Evolutionary conservation across 768 basidiomycete species (phyloP).

Genomic region (Holtermanniella nyarrowii): DNA sequence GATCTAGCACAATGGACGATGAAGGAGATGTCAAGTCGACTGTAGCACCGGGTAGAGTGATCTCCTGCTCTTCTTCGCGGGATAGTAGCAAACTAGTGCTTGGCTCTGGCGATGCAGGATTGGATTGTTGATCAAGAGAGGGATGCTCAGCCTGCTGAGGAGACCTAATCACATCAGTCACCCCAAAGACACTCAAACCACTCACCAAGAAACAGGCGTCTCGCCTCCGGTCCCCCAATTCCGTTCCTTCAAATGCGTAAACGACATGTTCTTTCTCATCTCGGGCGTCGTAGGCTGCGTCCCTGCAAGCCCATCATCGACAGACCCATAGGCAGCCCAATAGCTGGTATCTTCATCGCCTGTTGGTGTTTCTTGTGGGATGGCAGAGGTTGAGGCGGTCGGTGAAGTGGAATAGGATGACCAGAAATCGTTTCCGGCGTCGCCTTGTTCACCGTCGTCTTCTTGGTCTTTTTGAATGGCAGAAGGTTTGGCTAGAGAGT

Average conservation of each 20-base stretch:
- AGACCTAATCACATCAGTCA: background rate
- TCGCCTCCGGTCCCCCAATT: constrained; percentile 11
- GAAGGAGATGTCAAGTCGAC: no score
- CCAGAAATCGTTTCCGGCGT: background rate
- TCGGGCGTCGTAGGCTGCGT: background rate
- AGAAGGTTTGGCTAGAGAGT: background rate
- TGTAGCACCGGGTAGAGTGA: no score
- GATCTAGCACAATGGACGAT: no score
- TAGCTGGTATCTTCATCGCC: constrained; percentile 1
- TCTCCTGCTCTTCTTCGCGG: no score
- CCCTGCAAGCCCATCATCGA: constrained; percentile 6
- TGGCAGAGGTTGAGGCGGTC: background rate
- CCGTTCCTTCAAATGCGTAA: background rate
- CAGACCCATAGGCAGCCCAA: constrained; percentile 3
- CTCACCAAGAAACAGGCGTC: constrained; percentile 8
- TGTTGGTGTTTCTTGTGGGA: background rate
- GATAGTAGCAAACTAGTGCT: no score
- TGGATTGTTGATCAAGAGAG: background rate
- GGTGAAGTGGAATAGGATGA: background rate
- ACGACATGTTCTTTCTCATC: background rate
- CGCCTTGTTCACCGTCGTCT: background rate
- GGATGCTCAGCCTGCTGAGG: background rate
- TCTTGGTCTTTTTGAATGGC: background rate
- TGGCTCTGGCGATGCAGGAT: background rate
- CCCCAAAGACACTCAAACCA: background rate